phyloP scores from a whole-genome alignment of 768 basidiomycete species.

The Gymnopilus dilepis region DNA sequence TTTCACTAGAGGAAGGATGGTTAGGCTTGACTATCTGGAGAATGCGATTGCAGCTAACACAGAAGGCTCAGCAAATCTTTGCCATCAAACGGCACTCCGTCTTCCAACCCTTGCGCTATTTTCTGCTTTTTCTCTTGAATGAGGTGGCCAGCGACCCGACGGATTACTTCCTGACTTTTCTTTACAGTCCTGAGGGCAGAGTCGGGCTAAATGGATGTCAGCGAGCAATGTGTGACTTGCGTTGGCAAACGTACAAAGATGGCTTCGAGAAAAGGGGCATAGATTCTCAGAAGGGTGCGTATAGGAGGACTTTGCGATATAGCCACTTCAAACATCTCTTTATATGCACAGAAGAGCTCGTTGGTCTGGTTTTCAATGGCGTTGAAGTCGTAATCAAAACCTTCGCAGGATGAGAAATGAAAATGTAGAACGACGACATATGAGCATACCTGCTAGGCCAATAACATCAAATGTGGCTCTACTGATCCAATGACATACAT shows the following conservation, averaged over 20 bases:
- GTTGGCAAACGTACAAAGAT: conserved; percentile 55
- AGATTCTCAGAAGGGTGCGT: conserved; percentile 55
- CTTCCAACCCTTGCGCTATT: conserved; percentile 63
- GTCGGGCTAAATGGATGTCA: conserved; percentile 53
- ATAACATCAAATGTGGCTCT: conserved; percentile 91
- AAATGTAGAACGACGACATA: neutral
- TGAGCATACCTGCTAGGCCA: conserved; percentile 72
- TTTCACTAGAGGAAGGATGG: conserved; percentile 58
- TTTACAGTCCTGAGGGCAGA: conserved; percentile 51
- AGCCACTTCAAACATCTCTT: conserved; percentile 82
- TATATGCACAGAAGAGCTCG: conserved; percentile 78
- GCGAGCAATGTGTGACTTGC: neutral
- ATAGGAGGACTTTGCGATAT: conserved; percentile 59
- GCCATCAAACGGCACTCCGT: conserved; percentile 56
- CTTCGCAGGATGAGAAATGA: conserved; percentile 39
- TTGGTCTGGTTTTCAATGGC: conserved; percentile 82
- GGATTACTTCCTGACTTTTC: conserved; percentile 66
- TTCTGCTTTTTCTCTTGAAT: conserved; percentile 82
- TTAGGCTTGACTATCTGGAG: neutral
- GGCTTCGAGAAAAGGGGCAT: conserved; percentile 58
- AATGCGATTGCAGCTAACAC: conserved; percentile 50
- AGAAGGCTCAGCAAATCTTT: conserved; percentile 82
- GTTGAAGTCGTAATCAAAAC: conserved; percentile 88
- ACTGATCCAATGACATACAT: conserved; percentile 82
- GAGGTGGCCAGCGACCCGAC: conserved; percentile 72